Percentiles rank a stretch among this genome's conserved stretches.
Evolutionary conservation across 768 basidiomycete species (phyloP).

Genomic region (Rhizopogon rudus): DNA sequence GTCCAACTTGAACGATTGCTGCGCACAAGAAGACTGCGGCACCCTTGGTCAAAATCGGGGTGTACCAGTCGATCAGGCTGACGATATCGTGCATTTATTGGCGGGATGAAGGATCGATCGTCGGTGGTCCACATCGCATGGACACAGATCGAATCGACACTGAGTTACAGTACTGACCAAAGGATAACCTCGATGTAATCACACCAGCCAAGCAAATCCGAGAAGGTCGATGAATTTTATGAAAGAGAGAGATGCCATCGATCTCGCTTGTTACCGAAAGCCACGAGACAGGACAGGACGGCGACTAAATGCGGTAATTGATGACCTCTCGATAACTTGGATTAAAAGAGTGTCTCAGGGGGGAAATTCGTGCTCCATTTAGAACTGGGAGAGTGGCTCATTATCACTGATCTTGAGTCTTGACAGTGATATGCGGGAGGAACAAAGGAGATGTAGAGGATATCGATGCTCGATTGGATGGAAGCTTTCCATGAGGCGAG

Average conservation of each 20-base stretch:
- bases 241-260: background rate
- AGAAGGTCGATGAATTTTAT: background rate
- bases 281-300: background rate
- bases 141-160: background rate
- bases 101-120: background rate
- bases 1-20: background rate
- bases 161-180: background rate
- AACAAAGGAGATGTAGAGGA: background rate
- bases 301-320: background rate
- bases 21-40: background rate
- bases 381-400: background rate
- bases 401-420: background rate
- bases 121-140: background rate
- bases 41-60: no score
- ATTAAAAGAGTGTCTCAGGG: background rate
- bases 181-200: background rate
- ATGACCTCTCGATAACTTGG: background rate
- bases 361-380: background rate
- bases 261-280: background rate
- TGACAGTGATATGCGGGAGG: background rate
- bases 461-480: background rate
- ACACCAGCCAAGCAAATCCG: background rate
- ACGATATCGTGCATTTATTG: background rate
- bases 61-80: background rate
- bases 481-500: background rate